phyloP scores from a whole-genome alignment of 768 basidiomycete genomes.

The Termitomyces sp. region DNA sequence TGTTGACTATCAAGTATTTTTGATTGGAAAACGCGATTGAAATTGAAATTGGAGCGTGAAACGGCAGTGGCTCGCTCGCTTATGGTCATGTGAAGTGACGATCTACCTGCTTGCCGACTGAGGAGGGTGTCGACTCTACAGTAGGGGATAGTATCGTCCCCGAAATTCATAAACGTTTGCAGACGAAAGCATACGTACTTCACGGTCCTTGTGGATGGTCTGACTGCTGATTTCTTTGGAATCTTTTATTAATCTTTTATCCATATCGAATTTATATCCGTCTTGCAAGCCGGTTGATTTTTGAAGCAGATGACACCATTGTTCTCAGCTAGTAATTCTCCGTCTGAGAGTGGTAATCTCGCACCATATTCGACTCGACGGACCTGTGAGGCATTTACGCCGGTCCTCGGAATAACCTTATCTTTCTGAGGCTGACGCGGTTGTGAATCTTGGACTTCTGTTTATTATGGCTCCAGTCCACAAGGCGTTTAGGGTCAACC shows the following conservation, averaged over 20 bases:
- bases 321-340: not conserved
- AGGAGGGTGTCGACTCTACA: too few species aligned
- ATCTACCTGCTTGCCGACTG: too few species aligned
- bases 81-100: too few species aligned
- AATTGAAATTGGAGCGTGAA: too few species aligned
- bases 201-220: not conserved
- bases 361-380: not conserved
- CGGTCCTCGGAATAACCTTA: not conserved
- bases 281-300: not conserved
- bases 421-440: not conserved
- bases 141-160: too few species aligned
- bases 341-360: not conserved
- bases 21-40: too few species aligned
- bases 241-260: too few species aligned
- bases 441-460: not conserved
- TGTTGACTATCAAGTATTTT: too few species aligned
- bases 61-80: too few species aligned
- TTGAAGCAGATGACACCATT: not conserved
- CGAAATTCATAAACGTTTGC: not conserved
- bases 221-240: not conserved
- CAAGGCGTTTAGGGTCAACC: not conserved
- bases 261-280: not conserved
- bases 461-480: not conserved
- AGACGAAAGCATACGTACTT: not conserved
- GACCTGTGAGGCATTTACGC: not conserved